Conservation (phyloP, 2,329 filamentous ascomycete species). For the Microthyrium microscopicum region DNA sequence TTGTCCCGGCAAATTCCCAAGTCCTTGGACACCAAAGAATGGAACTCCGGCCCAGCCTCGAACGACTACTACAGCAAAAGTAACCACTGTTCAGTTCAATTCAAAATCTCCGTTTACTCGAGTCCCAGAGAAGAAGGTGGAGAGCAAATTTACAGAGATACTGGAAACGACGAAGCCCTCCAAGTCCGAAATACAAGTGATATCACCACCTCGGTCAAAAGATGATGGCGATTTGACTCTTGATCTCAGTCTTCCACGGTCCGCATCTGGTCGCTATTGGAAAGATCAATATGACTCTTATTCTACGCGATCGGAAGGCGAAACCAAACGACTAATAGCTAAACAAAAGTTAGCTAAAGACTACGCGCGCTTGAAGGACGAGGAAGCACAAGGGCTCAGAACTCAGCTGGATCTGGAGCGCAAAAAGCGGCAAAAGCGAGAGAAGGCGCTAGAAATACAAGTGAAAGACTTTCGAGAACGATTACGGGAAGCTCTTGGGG, state of each 20-base stretch:
- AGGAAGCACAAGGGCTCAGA: slow-evolving; percentile 48
- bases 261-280: slow-evolving; percentile 64
- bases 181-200: slow-evolving; percentile 12
- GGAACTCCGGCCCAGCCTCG: slow-evolving; percentile 8
- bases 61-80: neutral
- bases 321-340: slow-evolving; percentile 61
- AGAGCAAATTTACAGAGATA: slow-evolving; percentile 24
- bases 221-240: slow-evolving; percentile 47
- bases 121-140: slow-evolving; percentile 11
- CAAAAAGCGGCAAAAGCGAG: slow-evolving; percentile 45
- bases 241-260: slow-evolving; percentile 57
- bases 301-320: slow-evolving; percentile 51
- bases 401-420: slow-evolving; percentile 53
- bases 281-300: slow-evolving; percentile 63
- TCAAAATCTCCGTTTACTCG: neutral
- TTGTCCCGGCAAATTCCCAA: slow-evolving; percentile 32
- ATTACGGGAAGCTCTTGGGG: slow-evolving; percentile 18
- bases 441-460: slow-evolving; percentile 44
- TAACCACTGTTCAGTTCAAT: neutral
- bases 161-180: slow-evolving; percentile 28
- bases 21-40: slow-evolving; percentile 30
- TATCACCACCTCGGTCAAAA: slow-evolving; percentile 15
- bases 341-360: slow-evolving; percentile 69
- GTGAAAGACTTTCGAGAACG: slow-evolving; percentile 29
- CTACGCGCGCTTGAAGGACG: slow-evolving; percentile 62